Evolutionary conservation across 1,284 basidiomycete genomes (phyloP), one percentile per base, ranked within the genome.

Genomic region (Rhizoctonia solani): DNA sequence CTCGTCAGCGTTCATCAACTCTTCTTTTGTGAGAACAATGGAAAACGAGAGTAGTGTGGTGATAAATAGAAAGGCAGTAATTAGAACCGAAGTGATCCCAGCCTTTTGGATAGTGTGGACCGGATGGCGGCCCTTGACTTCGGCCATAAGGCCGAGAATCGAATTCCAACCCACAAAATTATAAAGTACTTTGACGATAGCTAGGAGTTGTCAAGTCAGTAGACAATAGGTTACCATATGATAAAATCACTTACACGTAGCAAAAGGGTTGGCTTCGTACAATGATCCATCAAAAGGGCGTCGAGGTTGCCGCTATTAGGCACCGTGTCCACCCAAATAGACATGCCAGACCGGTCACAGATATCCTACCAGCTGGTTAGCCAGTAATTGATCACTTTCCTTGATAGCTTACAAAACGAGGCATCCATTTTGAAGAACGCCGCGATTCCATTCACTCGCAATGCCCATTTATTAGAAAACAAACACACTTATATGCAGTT

Each of bases 121-220:
- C 0, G 81, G 82, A 69, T 83, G 72, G 52, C 77, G 79, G 39
- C 59, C 59, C 42, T 63, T 53, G 14, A 87, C 82, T 14, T 87
- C 84, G 69, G 84, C 83, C 56, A 85, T 73, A 0, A 85, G 81
- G 49, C 83, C 83, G 69, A 85, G 83, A 50, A 80, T 77, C 44
- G 81, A 81, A 0, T 78, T 79, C 81, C 85, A 82, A 25, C 87
- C 86, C 0, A 78, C 70, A 70, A 86, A 88, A 0, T 83, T 75
- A 68, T 79, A 79, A n/a, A 86, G 74, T 16, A 87, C 83, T 69
- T 86, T 85, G 78, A 84, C 83, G 1, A 77, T 84, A 3, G 83
- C 84, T 4, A 85, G 85, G 1, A 83, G 82, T 67, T 83, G 85
- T 81, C 27, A 29, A 29, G 42, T 25, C n/a, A 39, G 39, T 25